Conservation (phyloP, 179 eudicot genomes). For the Beta macrorhiza region DNA sequence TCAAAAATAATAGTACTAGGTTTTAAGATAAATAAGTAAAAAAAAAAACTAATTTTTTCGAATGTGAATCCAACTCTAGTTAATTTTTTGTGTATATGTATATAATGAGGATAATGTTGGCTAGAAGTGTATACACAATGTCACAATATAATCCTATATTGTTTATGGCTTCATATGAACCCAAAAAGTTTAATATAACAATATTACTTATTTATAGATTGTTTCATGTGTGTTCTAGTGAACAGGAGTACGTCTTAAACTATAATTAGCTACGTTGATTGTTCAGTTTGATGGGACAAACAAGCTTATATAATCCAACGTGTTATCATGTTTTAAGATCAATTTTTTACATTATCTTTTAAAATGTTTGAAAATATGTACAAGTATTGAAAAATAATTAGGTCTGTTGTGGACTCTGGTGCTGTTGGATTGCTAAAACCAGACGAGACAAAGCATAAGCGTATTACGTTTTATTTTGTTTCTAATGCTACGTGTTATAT, state of each 20-base stretch:
- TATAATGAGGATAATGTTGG: too few relatives aligned
- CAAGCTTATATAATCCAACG: constrained; percentile 14
- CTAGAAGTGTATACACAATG: too few relatives aligned
- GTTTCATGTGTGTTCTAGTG: not conserved
- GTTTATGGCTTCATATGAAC: too few relatives aligned
- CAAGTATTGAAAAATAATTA: not conserved
- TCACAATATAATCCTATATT: too few relatives aligned
- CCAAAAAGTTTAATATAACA: not conserved
- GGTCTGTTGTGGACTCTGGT: constrained; percentile 23
- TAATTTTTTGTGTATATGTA: too few relatives aligned
- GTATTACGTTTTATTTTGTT: not conserved
- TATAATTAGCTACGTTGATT: constrained; percentile 1
- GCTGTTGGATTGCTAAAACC: constrained; percentile 25
- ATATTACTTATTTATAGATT: too few relatives aligned
- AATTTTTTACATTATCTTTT: not conserved
- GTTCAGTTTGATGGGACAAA: constrained; percentile 16
- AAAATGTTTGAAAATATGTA: constrained; percentile 1
- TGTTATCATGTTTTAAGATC: constrained; percentile 1
- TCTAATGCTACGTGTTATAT: not conserved
- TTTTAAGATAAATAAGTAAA: too few relatives aligned
- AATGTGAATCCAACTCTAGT: too few relatives aligned
- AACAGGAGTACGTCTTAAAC: constrained; percentile 12
- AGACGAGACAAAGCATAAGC: constrained; percentile 24
- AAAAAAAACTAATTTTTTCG: too few relatives aligned
- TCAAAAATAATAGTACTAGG: too few relatives aligned